phyloP scores from a whole-genome alignment of 768 basidiomycete genomes.

The Boletellus sp. region DNA sequence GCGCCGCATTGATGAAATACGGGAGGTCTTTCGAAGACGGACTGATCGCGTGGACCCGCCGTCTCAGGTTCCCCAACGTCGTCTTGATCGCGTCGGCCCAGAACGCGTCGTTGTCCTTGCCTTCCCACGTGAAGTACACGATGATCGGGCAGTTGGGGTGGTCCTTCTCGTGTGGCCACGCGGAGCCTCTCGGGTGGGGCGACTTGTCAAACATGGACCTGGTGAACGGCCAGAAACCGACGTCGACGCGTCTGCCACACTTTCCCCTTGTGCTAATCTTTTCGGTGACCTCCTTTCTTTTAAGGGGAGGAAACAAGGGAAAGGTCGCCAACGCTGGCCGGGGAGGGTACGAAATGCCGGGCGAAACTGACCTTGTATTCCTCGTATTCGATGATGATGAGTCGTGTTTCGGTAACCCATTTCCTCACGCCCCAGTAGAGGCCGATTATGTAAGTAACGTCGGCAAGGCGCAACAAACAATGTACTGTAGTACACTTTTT shows the following conservation, averaged over 20 bases:
- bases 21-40: not conserved
- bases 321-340: too few relatives aligned
- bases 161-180: constrained; percentile 13
- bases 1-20: constrained; percentile 5
- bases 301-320: too few relatives aligned
- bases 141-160: constrained; percentile 13
- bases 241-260: not conserved
- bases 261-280: not conserved
- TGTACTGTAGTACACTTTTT: too few relatives aligned
- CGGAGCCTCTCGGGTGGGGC: constrained; percentile 1
- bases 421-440: too few relatives aligned
- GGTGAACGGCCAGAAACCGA: constrained; percentile 17
- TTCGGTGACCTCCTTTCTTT: not conserved
- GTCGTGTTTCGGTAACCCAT: too few relatives aligned
- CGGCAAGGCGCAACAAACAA: too few relatives aligned
- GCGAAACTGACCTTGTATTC: not conserved
- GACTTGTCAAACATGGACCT: constrained; percentile 8
- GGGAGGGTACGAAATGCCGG: not conserved
- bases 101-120: constrained; percentile 1
- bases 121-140: constrained; percentile 14
- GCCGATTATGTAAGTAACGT: too few relatives aligned
- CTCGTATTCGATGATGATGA: not conserved
- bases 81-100: constrained; percentile 7
- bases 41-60: not conserved
- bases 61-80: not conserved